phyloP scores from a whole-genome alignment of 495 filamentous ascomycete species.

The Trichoderma parareesei region DNA sequence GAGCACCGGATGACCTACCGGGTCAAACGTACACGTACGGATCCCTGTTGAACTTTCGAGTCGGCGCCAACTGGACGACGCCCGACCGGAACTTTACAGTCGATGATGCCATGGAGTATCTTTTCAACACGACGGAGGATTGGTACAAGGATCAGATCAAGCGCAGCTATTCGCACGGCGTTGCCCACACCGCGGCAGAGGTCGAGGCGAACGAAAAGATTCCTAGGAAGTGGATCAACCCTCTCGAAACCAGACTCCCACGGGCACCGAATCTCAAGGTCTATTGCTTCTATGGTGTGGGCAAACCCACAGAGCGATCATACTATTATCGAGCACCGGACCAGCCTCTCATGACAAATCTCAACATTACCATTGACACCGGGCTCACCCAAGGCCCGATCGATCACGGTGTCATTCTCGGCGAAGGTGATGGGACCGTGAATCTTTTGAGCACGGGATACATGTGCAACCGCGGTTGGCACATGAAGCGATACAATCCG shows the following conservation, averaged over 20 bases:
- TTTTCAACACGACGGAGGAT: conserved; percentile 65
- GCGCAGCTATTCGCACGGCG: conserved; percentile 74
- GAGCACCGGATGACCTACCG: conserved; percentile 81
- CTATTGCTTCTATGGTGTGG: conserved; percentile 94
- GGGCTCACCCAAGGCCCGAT: conserved; percentile 53
- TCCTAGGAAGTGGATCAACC: conserved; percentile 86
- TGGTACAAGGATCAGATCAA: conserved; percentile 75
- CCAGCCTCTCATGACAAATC: conserved; percentile 49
- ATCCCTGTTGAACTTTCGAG: conserved; percentile 78
- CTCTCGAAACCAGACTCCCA: conserved; percentile 82
- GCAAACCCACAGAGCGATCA: conserved; percentile 81
- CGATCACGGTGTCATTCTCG: conserved; percentile 85
- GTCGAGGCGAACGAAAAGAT: conserved; percentile 82
- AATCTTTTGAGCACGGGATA: conserved; percentile 82
- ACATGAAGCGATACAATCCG: conserved; percentile 88
- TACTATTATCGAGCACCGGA: conserved; percentile 82
- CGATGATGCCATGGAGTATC: conserved; percentile 64
- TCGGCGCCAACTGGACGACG: conserved; percentile 44
- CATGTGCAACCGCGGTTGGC: conserved; percentile 95
- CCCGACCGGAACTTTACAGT: conserved; percentile 70
- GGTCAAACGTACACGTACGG: conserved; percentile 67
- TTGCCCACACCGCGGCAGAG: conserved; percentile 71
- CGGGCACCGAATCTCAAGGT: conserved; percentile 87
- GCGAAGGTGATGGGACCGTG: conserved; percentile 94
- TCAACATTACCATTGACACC: conserved; percentile 91